Evolutionary conservation across 2,329 filamentous ascomycete species (phyloP), one percentile per base, ranked within the genome.

Genomic region (Boeremia exigua): DNA sequence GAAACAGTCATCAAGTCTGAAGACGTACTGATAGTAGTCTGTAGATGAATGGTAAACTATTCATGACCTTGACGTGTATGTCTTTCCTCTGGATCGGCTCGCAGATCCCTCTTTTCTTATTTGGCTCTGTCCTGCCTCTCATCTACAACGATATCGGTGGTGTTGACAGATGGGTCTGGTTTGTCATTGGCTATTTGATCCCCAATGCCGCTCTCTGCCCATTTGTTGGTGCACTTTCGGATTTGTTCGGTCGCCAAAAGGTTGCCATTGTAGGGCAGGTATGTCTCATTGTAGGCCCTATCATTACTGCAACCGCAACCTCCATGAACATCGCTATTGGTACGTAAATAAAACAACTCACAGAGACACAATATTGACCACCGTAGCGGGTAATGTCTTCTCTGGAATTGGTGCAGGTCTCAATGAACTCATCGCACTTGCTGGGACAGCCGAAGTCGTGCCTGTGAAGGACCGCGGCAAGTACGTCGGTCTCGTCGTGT

Each of bases 351-450:
- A 11, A 4, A n/a, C 2, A 4, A 11, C 5, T n/a, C 29, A 5
- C 19, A 12, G 8, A 1, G 12, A 12, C 2, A 9, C 7, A 11
- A 6, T 23, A 10, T 34, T 55, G n/a, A 50, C 25, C 6, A 6
- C 1, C 34, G 1, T 36, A 71, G 68, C 64, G 50, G 70, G 68
- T 6, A 60, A 65, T 12, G 80, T 81, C 2, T 79, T 90, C 59
- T 81, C 86, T 9, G 88, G 88, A 1, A 77, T 85, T 6, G 88
- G 87, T 30, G 86, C 87, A 10, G 88, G 88, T 12, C 82, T 90
- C 57, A 87, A 86, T 61, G 87, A 90, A 70, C 77, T 90, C 30
- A 90, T 86, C 6, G 86, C 88, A 4, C 77, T 91, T 8, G 86
- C 88, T 27, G 88, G 82, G 30, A 88, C 87, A 1, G 85, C 86